Evolutionary conservation across 2,329 filamentous ascomycete genomes (phyloP), one percentile per base, ranked within the genome.

Genomic region (Sclerotinia minor): DNA sequence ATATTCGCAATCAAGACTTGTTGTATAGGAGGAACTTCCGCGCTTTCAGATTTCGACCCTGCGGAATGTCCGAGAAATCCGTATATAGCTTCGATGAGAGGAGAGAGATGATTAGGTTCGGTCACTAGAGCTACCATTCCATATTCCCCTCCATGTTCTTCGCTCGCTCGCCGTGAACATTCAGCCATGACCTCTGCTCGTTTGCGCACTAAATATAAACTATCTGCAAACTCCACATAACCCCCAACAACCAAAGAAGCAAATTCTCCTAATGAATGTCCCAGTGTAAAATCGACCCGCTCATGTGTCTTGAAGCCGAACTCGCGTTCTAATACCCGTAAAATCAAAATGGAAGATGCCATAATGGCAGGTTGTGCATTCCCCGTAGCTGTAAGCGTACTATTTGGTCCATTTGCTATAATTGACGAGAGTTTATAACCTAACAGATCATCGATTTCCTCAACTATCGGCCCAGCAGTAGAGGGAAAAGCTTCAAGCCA

Each of bases 351-450:
- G 38, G 92, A 96, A 5, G 92, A 95, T 19, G 93, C 92, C 92
- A 98, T 96, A 79, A 97, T 97, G 74, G 94, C 94, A 1, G 94
- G 94, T 79, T 98, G 94, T 5, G 94, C 91, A 77, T 96, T 94
- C 72, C 91, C 87, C 5, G 94, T 97, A 68, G 87, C 85, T 52
- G 92, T 96, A 67, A 98, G 86, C 64, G 84, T 80, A 67, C 87
- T 87, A 73, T 91, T 92, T 1, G 94, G 91, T 0, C 94, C 94
- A 38, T 91, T 83, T 69, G 89, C 87, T 73, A 97, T 97, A 69
- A 94, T 84, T 35, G 84, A 83, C 50, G 92, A 93, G 68, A 98
- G 84, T 71, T 89, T 88, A 75, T 89, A 88, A 73, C 89, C 86
- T 74, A 96, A 84, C 35, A 87, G 86, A 53, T 87, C 81, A 80